Base-by-base conservation (phyloP, 306 rosid genomes). In the Sesbania bispinosa region DNA sequence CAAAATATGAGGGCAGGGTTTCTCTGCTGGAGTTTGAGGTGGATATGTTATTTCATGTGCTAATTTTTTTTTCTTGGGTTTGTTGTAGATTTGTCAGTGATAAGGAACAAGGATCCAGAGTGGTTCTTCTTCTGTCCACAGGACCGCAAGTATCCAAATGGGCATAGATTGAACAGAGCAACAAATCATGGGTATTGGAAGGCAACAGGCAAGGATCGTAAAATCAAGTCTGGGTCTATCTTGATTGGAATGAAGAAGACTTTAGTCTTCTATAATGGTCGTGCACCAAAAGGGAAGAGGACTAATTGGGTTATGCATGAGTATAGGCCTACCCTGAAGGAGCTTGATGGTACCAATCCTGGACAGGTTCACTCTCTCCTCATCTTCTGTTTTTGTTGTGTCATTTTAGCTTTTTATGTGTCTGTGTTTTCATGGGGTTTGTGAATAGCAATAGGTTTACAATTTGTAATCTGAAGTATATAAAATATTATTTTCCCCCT, bases 111-210 rank as follows among this genome's bases (percentile, higher is more conserved):
- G 82, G 99, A 95, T 81, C 97, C 86, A 0, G 96, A 95, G 78
- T 95, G 99, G 99, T 91, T 95, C 85, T 95, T 91, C 85, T 95
- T 95, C 83, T 95, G 99, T 71, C 99, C 97, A 0, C 96, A 88
- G 85, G 99, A 91, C 74, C 73, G 89, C 10, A 95, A 95, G 87
- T 95, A 95, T 55, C 99, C 99, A 8, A 95, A 91, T 57, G 99
- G 99, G 13, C 79, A 84, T 79, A 65, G 99, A 59, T 85, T 89
- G 80, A 95, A 95, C 79, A 77, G 99, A 76, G 99, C 99, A 35
- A 95, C 99, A 2, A 38, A 0, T 54, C 80, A 74, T 15, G 99
- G 99, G 45, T 95, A 91, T 47, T 95, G 99, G 99, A 95, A 95
- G 79, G 99, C 99, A 2, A 95, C 99, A 0, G 99, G 99, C 1